Evolutionary conservation across 257 asterid species (phyloP), one percentile per base, ranked within the genome.

Genomic region (Verbena officinalis): DNA sequence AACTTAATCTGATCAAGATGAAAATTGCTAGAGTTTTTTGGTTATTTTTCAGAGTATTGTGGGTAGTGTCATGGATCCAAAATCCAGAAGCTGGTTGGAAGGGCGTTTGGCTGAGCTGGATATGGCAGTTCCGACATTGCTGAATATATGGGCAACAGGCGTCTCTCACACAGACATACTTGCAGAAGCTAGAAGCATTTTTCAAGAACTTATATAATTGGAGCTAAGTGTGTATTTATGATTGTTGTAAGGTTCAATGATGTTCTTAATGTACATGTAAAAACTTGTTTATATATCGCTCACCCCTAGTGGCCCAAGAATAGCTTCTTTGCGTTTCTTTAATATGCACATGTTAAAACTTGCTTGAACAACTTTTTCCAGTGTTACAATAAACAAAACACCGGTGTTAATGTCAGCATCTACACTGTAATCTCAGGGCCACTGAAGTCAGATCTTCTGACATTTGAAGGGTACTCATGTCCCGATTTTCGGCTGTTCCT

Each of bases 91-190:
- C 46, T 46, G 68, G 68, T 50, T 85, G 70, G 81, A 74, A 58
- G 78, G 77, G 61, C 74, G 73, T 15, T 51, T 87, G 43, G 48
- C 42, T 3, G 79, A 73, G 65, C 38, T 71, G 70, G 83, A 68
- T 34, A 73, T 84, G 71, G 19, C 56, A 0, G 40, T 79, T 70
- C 95, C 80, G 36, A 81, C 84, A 3, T 21, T 82, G 81, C 79
- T 60, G 56, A 87, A 89, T 70, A 64, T 92, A 9, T 81, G 87
- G 93, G 88, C 80, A 9, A 72, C 81, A 0, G 73, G 78, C 11
- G 78, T 85, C 44, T 19, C 59, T 72, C 84, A 42, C 36, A 60
- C 69, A 8, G 83, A 87, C 73, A 69, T 86, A 58, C 92, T 87
- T 3, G 52, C 64, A 20, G 81, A 89, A 77, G 86, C 97, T 39